Conservation (phyloP, 768 basidiomycete genomes). For the Suillus bovinus region DNA sequence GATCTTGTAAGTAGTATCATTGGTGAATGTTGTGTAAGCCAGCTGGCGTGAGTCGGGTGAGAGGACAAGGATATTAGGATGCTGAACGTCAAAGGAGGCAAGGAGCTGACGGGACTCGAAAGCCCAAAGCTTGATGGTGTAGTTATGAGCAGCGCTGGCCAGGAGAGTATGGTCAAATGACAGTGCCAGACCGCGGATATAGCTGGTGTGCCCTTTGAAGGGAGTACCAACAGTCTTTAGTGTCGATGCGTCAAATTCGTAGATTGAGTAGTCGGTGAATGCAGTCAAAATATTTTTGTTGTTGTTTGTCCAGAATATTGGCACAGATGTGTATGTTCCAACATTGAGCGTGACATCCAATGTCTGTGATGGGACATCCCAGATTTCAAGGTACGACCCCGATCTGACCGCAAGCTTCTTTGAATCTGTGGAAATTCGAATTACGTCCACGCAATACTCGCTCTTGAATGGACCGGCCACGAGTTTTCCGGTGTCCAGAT, state of each 20-base stretch:
- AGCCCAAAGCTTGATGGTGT: neutral
- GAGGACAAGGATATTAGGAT: fast-evolving
- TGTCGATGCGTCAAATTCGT: too few relatives aligned
- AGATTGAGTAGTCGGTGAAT: fast-evolving
- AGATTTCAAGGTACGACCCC: fast-evolving
- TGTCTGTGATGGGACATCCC: neutral
- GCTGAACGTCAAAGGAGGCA: neutral
- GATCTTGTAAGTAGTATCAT: neutral
- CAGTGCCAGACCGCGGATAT: neutral
- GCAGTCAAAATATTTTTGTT: neutral
- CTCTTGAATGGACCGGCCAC: neutral
- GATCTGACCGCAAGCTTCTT: neutral
- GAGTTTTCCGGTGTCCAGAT: neutral
- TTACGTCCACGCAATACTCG: fast-evolving
- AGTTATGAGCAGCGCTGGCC: fast-evolving
- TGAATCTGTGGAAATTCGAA: neutral
- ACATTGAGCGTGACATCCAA: neutral
- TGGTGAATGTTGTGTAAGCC: neutral
- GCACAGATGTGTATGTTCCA: neutral
- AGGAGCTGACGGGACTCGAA: neutral
- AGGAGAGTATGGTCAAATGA: neutral
- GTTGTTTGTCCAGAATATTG: neutral
- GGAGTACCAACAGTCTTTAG: neutral
- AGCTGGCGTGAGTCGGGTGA: neutral
- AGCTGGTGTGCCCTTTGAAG: neutral